Percentiles rank a stretch among this genome's conserved stretches.
Evolutionary conservation across 2,329 filamentous ascomycete genomes (phyloP).

Genomic region (Cadophora malorum): DNA sequence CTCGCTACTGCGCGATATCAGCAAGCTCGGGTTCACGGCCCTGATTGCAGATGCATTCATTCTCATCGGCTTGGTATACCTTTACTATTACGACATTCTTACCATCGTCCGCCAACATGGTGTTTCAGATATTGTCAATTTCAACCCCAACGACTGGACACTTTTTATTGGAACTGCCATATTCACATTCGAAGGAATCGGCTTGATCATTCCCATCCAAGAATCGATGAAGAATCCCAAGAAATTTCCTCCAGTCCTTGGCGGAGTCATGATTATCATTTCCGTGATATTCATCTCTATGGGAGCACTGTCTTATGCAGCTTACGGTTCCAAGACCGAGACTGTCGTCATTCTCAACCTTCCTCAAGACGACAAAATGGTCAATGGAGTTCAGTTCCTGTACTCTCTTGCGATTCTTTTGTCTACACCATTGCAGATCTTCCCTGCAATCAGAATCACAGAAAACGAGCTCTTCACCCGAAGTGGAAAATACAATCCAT

Average conservation of each 20-base stretch:
- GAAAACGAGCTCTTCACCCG: constrained; percentile 93
- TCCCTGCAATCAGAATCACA: constrained; percentile 95
- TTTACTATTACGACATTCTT: constrained; percentile 93
- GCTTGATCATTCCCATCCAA: constrained; percentile 96
- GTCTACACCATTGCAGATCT: constrained; percentile 94
- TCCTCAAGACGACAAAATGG: constrained; percentile 92
- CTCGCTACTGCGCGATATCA: constrained; percentile 93
- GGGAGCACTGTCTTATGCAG: constrained; percentile 92
- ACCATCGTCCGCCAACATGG: constrained; percentile 78
- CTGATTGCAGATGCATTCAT: constrained; percentile 95
- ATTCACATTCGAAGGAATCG: constrained; percentile 98
- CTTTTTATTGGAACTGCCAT: constrained; percentile 98
- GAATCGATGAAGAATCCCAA: constrained; percentile 92
- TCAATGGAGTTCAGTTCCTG: constrained; percentile 94
- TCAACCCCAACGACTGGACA: constrained; percentile 93
- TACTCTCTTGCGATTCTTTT: constrained; percentile 98
- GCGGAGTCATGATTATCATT: constrained; percentile 92
- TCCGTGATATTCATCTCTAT: constrained; percentile 89
- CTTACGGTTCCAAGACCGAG: constrained; percentile 93
- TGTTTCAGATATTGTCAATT: constrained; percentile 83
- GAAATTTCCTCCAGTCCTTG: constrained; percentile 90
- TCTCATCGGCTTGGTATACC: constrained; percentile 85
- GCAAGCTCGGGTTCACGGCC: constrained; percentile 94
- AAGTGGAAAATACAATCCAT: constrained; percentile 96
- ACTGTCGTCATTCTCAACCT: constrained; percentile 96